phyloP scores from a whole-genome alignment of 176 grass and related monocot genomes.

The Phoenix dactylifera region DNA sequence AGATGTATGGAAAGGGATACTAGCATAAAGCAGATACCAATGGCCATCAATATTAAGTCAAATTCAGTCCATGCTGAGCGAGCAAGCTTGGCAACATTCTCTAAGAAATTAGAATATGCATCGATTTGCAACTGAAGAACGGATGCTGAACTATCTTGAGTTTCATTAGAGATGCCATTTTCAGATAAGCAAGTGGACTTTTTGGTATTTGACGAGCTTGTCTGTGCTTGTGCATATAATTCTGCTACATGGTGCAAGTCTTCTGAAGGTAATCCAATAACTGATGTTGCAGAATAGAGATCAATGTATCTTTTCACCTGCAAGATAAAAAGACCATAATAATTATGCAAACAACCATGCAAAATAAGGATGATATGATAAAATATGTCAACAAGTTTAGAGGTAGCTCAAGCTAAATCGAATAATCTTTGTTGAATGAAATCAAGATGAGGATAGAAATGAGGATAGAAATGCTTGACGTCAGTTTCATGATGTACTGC shows the following conservation, averaged over 20 bases:
- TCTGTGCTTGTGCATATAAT: slow-evolving; percentile 60
- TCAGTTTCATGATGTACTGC: too few relatives aligned
- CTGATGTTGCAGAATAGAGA: slow-evolving; percentile 76
- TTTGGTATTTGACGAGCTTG: slow-evolving; percentile 38
- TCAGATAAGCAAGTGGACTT: slow-evolving; percentile 30
- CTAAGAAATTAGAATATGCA: slow-evolving; percentile 70
- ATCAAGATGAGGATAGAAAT: too few relatives aligned
- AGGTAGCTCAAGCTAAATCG: too few relatives aligned
- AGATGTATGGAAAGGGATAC: slow-evolving; percentile 59
- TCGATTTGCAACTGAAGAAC: slow-evolving; percentile 45
- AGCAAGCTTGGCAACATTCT: slow-evolving; percentile 85
- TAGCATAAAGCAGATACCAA: slow-evolving; percentile 64
- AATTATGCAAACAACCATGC: background rate
- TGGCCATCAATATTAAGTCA: slow-evolving; percentile 63
- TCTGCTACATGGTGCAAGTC: slow-evolving; percentile 41
- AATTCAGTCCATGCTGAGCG: slow-evolving; percentile 97
- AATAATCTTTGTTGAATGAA: too few relatives aligned
- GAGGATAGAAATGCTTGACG: too few relatives aligned
- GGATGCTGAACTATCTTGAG: slow-evolving; percentile 15
- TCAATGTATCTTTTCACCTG: slow-evolving; percentile 96
- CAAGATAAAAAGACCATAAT: slow-evolving; percentile 2
- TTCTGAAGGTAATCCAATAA: slow-evolving; percentile 81
- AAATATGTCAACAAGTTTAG: too few relatives aligned
- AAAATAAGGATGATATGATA: background rate
- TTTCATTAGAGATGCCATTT: slow-evolving; percentile 22